phyloP scores from a whole-genome alignment of 257 asterid species.

The Lantana camara region DNA sequence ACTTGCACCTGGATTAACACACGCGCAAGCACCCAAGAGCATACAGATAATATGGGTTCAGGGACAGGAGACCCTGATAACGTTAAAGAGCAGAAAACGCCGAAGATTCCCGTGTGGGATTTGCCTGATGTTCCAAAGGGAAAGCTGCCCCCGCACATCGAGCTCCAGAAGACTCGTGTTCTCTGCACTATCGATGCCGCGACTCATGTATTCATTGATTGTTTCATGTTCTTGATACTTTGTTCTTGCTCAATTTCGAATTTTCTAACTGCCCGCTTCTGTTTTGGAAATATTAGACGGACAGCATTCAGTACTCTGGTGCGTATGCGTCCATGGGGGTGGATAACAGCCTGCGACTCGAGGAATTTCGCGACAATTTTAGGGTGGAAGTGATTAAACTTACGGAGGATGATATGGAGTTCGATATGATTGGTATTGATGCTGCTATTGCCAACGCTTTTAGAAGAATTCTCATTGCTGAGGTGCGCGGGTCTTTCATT shows the following conservation, averaged over 20 bases:
- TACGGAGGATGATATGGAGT: constrained; percentile 67
- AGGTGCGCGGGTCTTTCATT: constrained; percentile 42
- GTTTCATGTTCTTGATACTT: not conserved
- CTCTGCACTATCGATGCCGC: constrained; percentile 73
- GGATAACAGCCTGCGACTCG: constrained; percentile 74
- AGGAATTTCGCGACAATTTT: constrained; percentile 61
- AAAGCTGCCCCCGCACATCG: constrained; percentile 61
- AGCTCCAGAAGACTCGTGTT: constrained; percentile 75
- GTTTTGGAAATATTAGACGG: constrained; percentile 45
- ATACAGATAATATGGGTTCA: constrained; percentile 19
- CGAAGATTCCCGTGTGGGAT: constrained; percentile 76
- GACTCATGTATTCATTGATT: constrained; percentile 47
- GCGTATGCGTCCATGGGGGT: constrained; percentile 85
- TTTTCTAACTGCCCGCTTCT: constrained; percentile 2
- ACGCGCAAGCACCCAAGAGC: constrained; percentile 3
- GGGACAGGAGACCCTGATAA: constrained; percentile 5
- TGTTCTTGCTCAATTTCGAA: not conserved
- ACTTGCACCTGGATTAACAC: too few species aligned
- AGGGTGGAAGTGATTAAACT: constrained; percentile 64
- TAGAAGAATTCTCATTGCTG: constrained; percentile 90
- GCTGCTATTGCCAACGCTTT: constrained; percentile 89
- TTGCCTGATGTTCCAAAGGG: constrained; percentile 86
- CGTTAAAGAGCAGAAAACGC: constrained; percentile 24
- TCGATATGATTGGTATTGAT: constrained; percentile 93
- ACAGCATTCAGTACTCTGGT: constrained; percentile 75